Evolutionary conservation across 2,329 filamentous ascomycete species (phyloP), one percentile per base, ranked within the genome.

Genomic region (Claviceps monticola): DNA sequence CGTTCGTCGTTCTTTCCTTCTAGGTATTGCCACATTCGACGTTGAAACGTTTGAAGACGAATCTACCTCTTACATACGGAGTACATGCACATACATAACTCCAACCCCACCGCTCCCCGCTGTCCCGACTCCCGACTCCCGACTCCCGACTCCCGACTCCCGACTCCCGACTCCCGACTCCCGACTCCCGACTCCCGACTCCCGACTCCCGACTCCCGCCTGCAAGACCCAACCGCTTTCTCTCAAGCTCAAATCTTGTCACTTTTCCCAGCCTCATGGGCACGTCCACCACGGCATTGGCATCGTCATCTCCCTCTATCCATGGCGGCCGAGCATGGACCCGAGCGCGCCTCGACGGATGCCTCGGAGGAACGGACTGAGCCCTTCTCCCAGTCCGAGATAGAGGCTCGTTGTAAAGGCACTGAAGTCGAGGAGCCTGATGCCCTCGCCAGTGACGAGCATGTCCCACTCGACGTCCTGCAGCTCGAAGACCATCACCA

Each of bases 371-470:
- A 80, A 66, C 74, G 71, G 64, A 81, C 78, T 46, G 76, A 80
- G 64, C 75, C 76, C 9, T 78, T 79, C 58, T 76, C 77, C 9
- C 70, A 78, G 56, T 73, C 74, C 48, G 76, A 80, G 62, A 71
- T 79, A 56, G 71, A 77, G 49, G 65, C 71, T 26, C 74, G 75
- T 17, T 64, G 78, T 53, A 68, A 66, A 54, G 62, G 62, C 58
- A 66, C 77, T 51, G 67, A 70, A 46, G 68, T 74, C 52, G 71
- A 74, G 52, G 71, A 71, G 55, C 59, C 64, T 16, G 61, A 69
- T 55, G 62, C 65, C 46, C 62, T 68, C 47, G 57, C 63, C 23
- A 65, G 68, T 44, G 62, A 66, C 56, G 69, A 69, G 55, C 66
- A 68, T 26, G 70, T 80, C n/a, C 74, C 76, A 23, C 67, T 81